phyloP scores from a whole-genome alignment of 805 yeast species.

The Zygotorulaspora danielsina region DNA sequence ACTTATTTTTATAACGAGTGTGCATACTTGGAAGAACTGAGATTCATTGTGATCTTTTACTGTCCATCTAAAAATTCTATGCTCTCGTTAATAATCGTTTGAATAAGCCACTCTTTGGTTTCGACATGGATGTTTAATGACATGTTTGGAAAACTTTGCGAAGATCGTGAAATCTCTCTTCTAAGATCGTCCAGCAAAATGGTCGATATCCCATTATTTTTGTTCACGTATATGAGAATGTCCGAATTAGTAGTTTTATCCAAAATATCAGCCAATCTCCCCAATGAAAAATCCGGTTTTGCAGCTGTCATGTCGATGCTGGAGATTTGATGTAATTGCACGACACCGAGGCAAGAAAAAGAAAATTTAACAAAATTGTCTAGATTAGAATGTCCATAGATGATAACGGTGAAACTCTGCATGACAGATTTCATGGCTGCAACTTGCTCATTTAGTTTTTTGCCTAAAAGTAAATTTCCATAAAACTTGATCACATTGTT shows the following conservation, averaged over 20 bases:
- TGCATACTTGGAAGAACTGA: too few species aligned
- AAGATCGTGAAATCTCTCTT: slow-evolving; percentile 4
- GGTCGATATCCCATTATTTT: slow-evolving; percentile 9
- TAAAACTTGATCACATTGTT: slow-evolving; percentile 45
- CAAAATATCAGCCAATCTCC: slow-evolving; percentile 1
- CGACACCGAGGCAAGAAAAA: slow-evolving; percentile 25
- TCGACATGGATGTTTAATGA: slow-evolving; percentile 19
- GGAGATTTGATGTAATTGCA: slow-evolving; percentile 11
- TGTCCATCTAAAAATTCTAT: slow-evolving; percentile 14
- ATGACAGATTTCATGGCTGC: slow-evolving; percentile 24
- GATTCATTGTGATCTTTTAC: too few species aligned
- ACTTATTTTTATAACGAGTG: too few species aligned
- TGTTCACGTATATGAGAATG: slow-evolving; percentile 24
- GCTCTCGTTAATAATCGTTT: slow-evolving; percentile 29
- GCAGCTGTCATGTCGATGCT: slow-evolving; percentile 3
- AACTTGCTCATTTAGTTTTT: slow-evolving; percentile 38
- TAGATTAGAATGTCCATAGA: slow-evolving; percentile 32
- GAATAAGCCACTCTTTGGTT: slow-evolving; percentile 35
- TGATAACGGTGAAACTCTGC: slow-evolving; percentile 33
- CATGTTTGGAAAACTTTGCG: not conserved
- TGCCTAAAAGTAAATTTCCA: slow-evolving; percentile 36
- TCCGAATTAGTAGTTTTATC: slow-evolving; percentile 2
- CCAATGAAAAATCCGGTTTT: slow-evolving; percentile 3
- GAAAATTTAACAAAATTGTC: slow-evolving; percentile 27
- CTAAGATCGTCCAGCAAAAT: slow-evolving; percentile 8